phyloP scores from a whole-genome alignment of 202 grass and related monocot species.

The Panicum hallii region DNA sequence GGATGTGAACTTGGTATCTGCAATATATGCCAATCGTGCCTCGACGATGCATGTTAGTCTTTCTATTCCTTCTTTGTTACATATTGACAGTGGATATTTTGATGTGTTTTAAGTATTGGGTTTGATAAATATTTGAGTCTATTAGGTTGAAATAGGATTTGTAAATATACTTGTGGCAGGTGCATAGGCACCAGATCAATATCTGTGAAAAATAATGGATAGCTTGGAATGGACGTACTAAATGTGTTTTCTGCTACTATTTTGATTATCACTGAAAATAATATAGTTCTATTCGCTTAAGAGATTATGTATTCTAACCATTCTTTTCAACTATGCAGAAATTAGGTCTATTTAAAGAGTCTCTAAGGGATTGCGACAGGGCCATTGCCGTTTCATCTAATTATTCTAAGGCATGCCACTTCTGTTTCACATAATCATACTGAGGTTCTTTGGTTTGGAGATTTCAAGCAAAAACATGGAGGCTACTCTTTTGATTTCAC shows the following conservation, averaged over 20 bases:
- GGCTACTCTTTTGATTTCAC: conserved; percentile 11
- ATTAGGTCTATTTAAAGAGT: conserved; percentile 75
- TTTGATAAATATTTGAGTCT: conserved; percentile 2
- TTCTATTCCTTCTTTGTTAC: conserved; percentile 25
- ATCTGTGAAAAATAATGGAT: conserved; percentile 6
- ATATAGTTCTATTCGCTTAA: background rate
- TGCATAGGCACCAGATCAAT: background rate
- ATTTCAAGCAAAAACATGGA: conserved; percentile 37
- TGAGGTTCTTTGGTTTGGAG: conserved; percentile 19
- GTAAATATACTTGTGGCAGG: conserved; percentile 24
- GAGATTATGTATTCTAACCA: conserved; percentile 4
- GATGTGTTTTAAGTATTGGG: background rate
- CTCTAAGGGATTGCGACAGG: conserved; percentile 80
- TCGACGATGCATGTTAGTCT: conserved; percentile 88
- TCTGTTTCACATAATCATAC: conserved; percentile 3
- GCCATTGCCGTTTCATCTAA: conserved; percentile 66
- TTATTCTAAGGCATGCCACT: conserved; percentile 67
- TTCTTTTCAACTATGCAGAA: conserved; percentile 67
- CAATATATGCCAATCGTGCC: conserved; percentile 87
- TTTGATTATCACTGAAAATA: conserved; percentile 2
- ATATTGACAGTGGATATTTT: conserved; percentile 7
- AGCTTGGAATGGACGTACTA: background rate
- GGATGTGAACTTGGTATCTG: conserved; percentile 60
- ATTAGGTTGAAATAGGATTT: background rate
- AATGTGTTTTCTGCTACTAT: conserved; percentile 3